These are phyloP conservation scores for Syzygium oleosum DNA, from an alignment of 345 rosid species.

Conservation along the genomic window DNA sequence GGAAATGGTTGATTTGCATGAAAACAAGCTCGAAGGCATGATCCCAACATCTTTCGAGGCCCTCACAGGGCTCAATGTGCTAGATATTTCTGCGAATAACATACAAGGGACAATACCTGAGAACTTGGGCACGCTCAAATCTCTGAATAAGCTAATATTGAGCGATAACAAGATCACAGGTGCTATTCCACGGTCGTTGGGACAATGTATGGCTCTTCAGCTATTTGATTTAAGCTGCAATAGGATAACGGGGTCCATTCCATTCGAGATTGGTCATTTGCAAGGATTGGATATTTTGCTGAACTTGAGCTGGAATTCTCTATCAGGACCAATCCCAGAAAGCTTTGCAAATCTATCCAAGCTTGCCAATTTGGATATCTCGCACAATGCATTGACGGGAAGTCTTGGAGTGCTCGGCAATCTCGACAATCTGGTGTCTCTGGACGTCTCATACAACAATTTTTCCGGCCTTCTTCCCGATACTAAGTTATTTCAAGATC, in stretches of 20 bases:
- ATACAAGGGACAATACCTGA: conserved; percentile 38
- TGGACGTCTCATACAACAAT: conserved; percentile 50
- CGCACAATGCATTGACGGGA: conserved; percentile 47
- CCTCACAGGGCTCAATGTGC: conserved; percentile 36
- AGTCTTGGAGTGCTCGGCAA: conserved; percentile 22
- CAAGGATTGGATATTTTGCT: conserved; percentile 53
- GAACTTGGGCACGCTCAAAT: conserved; percentile 45
- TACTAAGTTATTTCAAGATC: conserved; percentile 45
- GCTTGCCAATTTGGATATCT: conserved; percentile 55
- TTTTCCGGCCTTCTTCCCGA: conserved; percentile 57
- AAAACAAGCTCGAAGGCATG: conserved; percentile 33
- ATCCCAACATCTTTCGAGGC: conserved; percentile 43
- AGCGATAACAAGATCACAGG: conserved; percentile 47
- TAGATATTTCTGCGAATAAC: conserved; percentile 47
- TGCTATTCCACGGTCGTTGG: conserved; percentile 44
- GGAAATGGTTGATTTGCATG: conserved; percentile 52
- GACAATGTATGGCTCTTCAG: conserved; percentile 48
- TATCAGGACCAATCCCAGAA: conserved; percentile 49
- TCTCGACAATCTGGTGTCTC: conserved; percentile 57
- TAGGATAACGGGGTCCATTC: conserved; percentile 38
- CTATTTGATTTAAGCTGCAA: conserved; percentile 56
- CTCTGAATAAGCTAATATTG: conserved; percentile 44
- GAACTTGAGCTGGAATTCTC: conserved; percentile 56
- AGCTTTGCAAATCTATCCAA: conserved; percentile 47
- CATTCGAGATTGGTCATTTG: conserved; percentile 43